Base-by-base conservation (phyloP, 257 asterid species). In the Solanum chaucha region DNA sequence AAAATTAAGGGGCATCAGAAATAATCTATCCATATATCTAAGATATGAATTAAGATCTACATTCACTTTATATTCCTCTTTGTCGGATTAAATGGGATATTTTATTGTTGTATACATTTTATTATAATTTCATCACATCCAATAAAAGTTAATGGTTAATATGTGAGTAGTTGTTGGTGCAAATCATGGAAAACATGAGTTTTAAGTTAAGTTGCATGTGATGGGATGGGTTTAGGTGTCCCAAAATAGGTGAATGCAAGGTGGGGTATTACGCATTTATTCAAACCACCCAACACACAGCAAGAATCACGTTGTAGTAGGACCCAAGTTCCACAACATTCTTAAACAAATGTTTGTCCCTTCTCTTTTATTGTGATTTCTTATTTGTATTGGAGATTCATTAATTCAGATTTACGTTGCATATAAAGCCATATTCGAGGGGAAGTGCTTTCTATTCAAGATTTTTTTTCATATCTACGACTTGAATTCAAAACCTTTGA, bases 381-480 rank as follows among this genome's bases (percentile, higher is more conserved):
- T 58, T 6, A 8, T 61, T n/a, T 4, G 1, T 2, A 22, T 61
- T 22, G 0, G 5, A 22, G 1, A 9, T 9, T 0, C 6, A 10
- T 10, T 61, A 61, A 9, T 61, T 22, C 0, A 61, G 0, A n/a
- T 61, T 61, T 10, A 1, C 1, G 1, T n/a, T 1, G 1, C 3
- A 3, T 59, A 8, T 59, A 9, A 8, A 22, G 0, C 0, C 1
- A 61, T 0, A 61, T 22, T 59, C 0, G 5, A 22, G 3, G 2
- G 3, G 2, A 20, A 59, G 13, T 22, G 5, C 2, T 61, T 10
- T 22, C 0, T 61, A 61, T 22, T 9, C 12, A 61, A 4, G 6
- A 8, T 22, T 61, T 61, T 22, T 59, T 20, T 61, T 3, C 9
- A 61, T 61, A 61, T 10, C 0, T 3, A n/a, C 3, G 1, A 10